These are phyloP conservation scores for Acarospora socialis DNA, from an alignment of 2,329 filamentous ascomycete genomes.

Conservation along the genomic window DNA sequence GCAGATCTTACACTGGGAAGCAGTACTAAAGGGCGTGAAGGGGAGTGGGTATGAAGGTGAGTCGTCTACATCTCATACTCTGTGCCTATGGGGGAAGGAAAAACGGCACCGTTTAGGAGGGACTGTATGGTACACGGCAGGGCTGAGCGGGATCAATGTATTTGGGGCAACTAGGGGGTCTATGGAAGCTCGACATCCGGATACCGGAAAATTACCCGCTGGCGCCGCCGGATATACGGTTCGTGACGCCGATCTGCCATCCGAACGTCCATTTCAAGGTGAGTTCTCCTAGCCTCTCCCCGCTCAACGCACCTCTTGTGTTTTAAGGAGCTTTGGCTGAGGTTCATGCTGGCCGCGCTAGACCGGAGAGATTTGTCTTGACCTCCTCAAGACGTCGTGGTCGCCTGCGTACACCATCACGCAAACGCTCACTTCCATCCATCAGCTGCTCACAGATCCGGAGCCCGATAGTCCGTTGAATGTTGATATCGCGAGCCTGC, in stretches of 20 bases:
- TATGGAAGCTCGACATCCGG: constrained; percentile 67
- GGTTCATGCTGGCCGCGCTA: constrained; percentile 13
- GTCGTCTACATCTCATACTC: not conserved
- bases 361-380: constrained; percentile 86
- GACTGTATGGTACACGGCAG: no score
- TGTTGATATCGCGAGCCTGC: constrained; percentile 32
- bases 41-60: constrained; percentile 48
- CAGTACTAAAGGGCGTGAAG: constrained; percentile 44
- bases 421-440: constrained; percentile 31
- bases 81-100: no score
- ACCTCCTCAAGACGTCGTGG: constrained; percentile 65
- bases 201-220: constrained; percentile 70
- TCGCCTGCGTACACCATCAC: constrained; percentile 68
- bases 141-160: no score
- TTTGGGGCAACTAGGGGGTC: no score
- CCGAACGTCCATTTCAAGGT: constrained; percentile 56
- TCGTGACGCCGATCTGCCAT: constrained; percentile 74
- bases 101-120: no score
- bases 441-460: constrained; percentile 32
- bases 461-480: constrained; percentile 34
- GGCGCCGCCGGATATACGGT: constrained; percentile 60
- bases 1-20: constrained; percentile 45
- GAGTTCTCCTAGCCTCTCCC: not conserved
- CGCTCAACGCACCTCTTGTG: not conserved
- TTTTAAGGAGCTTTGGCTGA: not conserved